Evolutionary conservation across 2,329 filamentous ascomycete genomes (phyloP).

Genomic region (Zarea fungicola): DNA sequence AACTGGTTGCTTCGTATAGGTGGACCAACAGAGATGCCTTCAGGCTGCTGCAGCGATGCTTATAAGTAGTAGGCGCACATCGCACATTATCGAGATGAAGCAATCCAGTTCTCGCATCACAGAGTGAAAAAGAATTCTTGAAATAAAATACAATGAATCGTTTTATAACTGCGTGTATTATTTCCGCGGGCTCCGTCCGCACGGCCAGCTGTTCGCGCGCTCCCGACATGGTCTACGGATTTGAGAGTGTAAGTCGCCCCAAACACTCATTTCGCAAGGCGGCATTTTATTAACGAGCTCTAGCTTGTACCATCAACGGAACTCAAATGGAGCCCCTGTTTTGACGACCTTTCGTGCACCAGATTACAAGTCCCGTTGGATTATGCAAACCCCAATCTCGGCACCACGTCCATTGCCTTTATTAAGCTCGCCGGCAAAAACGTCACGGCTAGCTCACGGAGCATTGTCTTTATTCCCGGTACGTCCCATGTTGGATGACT

Average conservation of each 20-base stretch:
- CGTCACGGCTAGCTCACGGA: background rate
- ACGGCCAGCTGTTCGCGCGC: too few relatives aligned
- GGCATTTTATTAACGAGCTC: background rate
- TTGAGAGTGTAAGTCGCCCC: too few relatives aligned
- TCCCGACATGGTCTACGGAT: background rate
- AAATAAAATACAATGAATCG: too few relatives aligned
- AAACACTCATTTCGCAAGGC: too few relatives aligned
- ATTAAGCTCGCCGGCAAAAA: background rate
- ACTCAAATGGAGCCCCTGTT: background rate
- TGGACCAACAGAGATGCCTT: conserved; percentile 8
- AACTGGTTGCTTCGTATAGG: conserved; percentile 21
- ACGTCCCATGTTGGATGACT: background rate
- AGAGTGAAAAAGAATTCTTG: too few relatives aligned
- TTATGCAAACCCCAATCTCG: background rate
- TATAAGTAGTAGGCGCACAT: background rate
- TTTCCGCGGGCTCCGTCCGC: too few relatives aligned
- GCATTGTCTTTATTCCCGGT: background rate
- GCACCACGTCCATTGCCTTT: background rate
- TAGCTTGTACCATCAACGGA: background rate
- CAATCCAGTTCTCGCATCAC: too few relatives aligned
- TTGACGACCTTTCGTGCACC: background rate
- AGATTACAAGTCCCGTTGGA: background rate
- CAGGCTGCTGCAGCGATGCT: too few relatives aligned
- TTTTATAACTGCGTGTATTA: too few relatives aligned
- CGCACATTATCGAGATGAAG: too few relatives aligned